Evolutionary conservation across 148 eudicot species (phyloP).

Genomic region (Tetragonia tetragonoides): DNA sequence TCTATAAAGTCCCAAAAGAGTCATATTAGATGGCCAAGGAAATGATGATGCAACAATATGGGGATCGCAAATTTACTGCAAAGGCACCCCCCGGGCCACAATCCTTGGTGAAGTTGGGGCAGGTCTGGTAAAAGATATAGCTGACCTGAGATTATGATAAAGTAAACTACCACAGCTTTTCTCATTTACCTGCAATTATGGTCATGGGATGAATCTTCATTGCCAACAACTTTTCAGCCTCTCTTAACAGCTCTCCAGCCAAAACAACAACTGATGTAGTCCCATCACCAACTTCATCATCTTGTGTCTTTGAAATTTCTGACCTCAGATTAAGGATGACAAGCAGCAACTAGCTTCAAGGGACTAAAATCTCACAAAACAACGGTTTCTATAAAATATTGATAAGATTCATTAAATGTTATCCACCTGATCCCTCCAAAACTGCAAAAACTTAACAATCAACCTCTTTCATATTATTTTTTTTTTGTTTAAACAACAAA

Average conservation of each 20-base stretch:
- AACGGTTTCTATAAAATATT: neutral
- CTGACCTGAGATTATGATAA: neutral
- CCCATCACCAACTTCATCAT: constrained; percentile 99
- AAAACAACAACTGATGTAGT: constrained; percentile 97
- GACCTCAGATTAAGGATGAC: constrained; percentile 34
- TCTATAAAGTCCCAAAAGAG: neutral
- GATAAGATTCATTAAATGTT: neutral
- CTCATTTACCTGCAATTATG: constrained; percentile 65
- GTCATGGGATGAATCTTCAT: constrained; percentile 98
- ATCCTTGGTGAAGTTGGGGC: too few species aligned
- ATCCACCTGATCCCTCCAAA: neutral
- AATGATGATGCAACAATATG: neutral
- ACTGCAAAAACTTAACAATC: neutral
- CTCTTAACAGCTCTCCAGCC: constrained; percentile 95
- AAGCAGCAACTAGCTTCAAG: neutral
- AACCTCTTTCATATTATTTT: neutral
- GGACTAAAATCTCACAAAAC: neutral
- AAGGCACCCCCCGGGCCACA: too few species aligned
- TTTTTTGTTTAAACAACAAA: too few species aligned
- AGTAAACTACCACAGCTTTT: neutral
- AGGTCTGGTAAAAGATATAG: too few species aligned
- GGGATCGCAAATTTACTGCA: too few species aligned
- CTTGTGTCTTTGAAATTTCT: constrained; percentile 97
- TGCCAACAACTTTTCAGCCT: constrained; percentile 92
- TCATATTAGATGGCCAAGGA: neutral